Percentiles rank a stretch among this genome's conserved stretches.
Evolutionary conservation across 2,329 filamentous ascomycete genomes (phyloP).

Genomic region (Fusarium sp.): DNA sequence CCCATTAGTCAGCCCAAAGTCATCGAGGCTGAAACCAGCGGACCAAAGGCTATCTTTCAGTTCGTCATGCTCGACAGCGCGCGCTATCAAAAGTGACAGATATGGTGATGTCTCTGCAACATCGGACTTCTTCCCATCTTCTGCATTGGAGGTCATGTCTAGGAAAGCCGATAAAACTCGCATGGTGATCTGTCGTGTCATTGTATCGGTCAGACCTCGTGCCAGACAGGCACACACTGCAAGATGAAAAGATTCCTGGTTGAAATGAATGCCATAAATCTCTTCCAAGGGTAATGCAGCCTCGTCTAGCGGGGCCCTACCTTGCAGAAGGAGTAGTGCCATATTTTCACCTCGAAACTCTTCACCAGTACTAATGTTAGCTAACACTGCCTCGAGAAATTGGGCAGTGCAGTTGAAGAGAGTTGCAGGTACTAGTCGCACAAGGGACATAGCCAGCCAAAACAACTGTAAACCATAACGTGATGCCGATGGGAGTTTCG

Average conservation of each 20-base stretch:
- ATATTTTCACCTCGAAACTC: constrained; percentile 71
- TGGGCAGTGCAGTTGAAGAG: constrained; percentile 76
- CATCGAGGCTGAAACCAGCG: constrained; percentile 63
- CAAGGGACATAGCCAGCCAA: constrained; percentile 76
- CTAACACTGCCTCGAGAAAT: constrained; percentile 73
- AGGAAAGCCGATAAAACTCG: constrained; percentile 73
- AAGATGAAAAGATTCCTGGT: constrained; percentile 73
- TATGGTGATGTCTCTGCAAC: constrained; percentile 65
- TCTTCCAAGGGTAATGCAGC: constrained; percentile 73
- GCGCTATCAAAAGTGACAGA: constrained; percentile 69
- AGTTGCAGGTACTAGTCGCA: constrained; percentile 71
- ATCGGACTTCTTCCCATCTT: constrained; percentile 25
- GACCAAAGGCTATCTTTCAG: constrained; percentile 73
- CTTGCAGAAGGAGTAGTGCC: constrained; percentile 71
- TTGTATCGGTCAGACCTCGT: constrained; percentile 72
- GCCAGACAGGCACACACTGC: constrained; percentile 74
- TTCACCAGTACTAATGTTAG: constrained; percentile 71
- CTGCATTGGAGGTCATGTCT: constrained; percentile 49
- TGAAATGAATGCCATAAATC: constrained; percentile 75
- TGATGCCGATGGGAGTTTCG: constrained; percentile 74
- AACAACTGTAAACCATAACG: constrained; percentile 77
- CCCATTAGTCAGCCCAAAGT: constrained; percentile 47
- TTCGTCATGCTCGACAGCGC: constrained; percentile 69
- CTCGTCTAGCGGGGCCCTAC: constrained; percentile 70
- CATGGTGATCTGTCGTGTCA: constrained; percentile 69